phyloP scores from a whole-genome alignment of 23 red algal genomes.

The Porphyridium purpureum region DNA sequence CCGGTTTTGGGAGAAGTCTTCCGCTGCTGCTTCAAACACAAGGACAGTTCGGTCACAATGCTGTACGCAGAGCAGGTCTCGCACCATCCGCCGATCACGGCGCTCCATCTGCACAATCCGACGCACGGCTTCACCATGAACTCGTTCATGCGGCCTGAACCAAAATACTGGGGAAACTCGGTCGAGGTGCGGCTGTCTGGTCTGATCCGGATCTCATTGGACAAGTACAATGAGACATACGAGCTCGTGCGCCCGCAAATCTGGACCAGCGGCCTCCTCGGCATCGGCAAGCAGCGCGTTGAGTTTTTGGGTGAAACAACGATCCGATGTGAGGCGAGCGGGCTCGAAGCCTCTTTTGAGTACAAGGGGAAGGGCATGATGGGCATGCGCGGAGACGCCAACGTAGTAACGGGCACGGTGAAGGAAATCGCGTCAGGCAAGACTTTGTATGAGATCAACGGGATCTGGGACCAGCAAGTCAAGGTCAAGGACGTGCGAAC shows the following conservation, averaged over 20 bases:
- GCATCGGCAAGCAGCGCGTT: constrained; percentile 45
- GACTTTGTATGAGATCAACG: constrained; percentile 43
- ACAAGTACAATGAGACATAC: constrained; percentile 60
- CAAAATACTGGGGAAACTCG: constrained; percentile 80
- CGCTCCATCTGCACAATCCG: constrained; percentile 68
- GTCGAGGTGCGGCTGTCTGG: constrained; percentile 70
- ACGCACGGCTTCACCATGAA: constrained; percentile 67
- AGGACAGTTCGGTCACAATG: constrained; percentile 32
- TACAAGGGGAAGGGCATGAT: constrained; percentile 41
- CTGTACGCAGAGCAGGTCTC: constrained; percentile 80
- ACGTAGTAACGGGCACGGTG: constrained; percentile 67
- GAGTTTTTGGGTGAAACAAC: constrained; percentile 62
- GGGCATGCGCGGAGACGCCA: constrained; percentile 22
- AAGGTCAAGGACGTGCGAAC: constrained; percentile 29
- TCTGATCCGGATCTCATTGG: constrained; percentile 35
- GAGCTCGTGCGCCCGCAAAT: constrained; percentile 59
- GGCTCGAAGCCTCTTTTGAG: constrained; percentile 57
- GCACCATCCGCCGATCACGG: constrained; percentile 91
- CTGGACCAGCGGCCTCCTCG: constrained; percentile 56
- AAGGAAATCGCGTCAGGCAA: constrained; percentile 15
- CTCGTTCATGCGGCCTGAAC: constrained; percentile 54
- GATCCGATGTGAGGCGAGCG: constrained; percentile 32
- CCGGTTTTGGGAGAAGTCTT: constrained; percentile 84
- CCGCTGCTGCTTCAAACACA: constrained; percentile 59
- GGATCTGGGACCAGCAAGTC: constrained; percentile 74